phyloP scores from a whole-genome alignment of 805 yeast genomes.

The Yarrowia divulgata region DNA sequence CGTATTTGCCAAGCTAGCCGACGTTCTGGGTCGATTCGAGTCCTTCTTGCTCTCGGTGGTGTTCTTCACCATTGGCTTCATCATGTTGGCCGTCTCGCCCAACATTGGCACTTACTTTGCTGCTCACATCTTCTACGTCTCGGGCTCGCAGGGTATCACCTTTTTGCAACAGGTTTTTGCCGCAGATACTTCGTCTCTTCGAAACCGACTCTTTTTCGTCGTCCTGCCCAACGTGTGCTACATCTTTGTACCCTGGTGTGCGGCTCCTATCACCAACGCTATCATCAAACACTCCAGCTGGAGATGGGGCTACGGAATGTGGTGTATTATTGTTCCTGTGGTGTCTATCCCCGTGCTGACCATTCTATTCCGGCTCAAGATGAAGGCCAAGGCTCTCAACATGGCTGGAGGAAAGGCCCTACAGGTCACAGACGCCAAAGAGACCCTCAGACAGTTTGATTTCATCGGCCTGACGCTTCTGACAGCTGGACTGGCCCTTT shows the following conservation, averaged over 20 bases:
- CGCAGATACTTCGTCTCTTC: slow-evolving; percentile 53
- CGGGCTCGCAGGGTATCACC: slow-evolving; percentile 53
- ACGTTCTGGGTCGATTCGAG: slow-evolving; percentile 53
- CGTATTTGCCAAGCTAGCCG: slow-evolving; percentile 54
- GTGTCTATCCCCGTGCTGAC: slow-evolving; percentile 14
- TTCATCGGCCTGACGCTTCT: slow-evolving; percentile 67
- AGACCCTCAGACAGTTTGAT: slow-evolving; percentile 67
- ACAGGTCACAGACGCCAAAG: neutral
- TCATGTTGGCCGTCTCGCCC: slow-evolving; percentile 52
- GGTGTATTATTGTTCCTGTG: slow-evolving; percentile 57
- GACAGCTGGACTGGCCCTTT: slow-evolving; percentile 64
- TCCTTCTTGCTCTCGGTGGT: slow-evolving; percentile 50
- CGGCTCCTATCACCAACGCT: slow-evolving; percentile 46
- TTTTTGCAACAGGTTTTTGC: slow-evolving; percentile 51
- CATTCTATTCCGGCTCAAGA: slow-evolving; percentile 8
- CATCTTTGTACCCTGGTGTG: slow-evolving; percentile 56
- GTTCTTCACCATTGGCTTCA: slow-evolving; percentile 51
- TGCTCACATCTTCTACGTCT: slow-evolving; percentile 42
- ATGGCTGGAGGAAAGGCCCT: slow-evolving; percentile 5
- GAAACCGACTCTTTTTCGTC: slow-evolving; percentile 53
- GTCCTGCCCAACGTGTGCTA: slow-evolving; percentile 51
- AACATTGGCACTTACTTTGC: slow-evolving; percentile 47
- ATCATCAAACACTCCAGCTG: slow-evolving; percentile 52
- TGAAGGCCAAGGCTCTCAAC: slow-evolving; percentile 2
- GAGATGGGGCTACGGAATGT: slow-evolving; percentile 64